These are phyloP conservation scores for Naganishia antarctica DNA, from an alignment of 768 basidiomycete species.

Conservation along the genomic window DNA sequence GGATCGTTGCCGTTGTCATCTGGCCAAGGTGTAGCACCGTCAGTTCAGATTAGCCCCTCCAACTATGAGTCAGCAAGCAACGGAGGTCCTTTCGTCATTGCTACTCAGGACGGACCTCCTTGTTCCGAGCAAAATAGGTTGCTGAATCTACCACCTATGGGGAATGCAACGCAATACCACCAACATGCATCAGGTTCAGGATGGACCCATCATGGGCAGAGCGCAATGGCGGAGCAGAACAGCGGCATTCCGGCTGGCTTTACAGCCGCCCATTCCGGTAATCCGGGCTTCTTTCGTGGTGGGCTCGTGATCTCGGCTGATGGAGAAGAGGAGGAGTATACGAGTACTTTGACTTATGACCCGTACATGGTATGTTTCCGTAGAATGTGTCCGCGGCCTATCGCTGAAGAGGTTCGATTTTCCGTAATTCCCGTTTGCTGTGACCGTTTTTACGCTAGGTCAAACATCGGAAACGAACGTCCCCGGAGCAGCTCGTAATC, in stretches of 20 bases:
- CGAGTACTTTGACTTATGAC: neutral
- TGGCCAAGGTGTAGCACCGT: no score
- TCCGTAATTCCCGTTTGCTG: no score
- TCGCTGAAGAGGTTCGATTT: no score
- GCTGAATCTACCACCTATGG: no score
- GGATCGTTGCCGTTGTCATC: no score
- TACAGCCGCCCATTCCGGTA: neutral
- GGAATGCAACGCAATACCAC: no score
- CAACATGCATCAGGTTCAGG: neutral
- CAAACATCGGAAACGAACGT: constrained; percentile 88
- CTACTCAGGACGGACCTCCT: neutral
- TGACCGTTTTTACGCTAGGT: constrained; percentile 56
- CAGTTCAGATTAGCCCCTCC: no score
- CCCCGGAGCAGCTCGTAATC: constrained; percentile 77
- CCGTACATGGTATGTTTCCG: constrained; percentile 4
- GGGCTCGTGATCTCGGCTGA: neutral
- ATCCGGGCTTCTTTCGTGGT: neutral
- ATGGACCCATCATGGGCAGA: neutral
- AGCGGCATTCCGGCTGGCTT: neutral
- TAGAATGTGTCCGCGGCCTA: neutral
- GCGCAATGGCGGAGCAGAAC: neutral
- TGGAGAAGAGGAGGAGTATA: constrained; percentile 7
- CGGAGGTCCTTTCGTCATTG: neutral
- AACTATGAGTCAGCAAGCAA: neutral
- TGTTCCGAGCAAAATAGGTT: neutral